phyloP scores from a whole-genome alignment of 1,139 yeast species.

The Spathaspora sp. region DNA sequence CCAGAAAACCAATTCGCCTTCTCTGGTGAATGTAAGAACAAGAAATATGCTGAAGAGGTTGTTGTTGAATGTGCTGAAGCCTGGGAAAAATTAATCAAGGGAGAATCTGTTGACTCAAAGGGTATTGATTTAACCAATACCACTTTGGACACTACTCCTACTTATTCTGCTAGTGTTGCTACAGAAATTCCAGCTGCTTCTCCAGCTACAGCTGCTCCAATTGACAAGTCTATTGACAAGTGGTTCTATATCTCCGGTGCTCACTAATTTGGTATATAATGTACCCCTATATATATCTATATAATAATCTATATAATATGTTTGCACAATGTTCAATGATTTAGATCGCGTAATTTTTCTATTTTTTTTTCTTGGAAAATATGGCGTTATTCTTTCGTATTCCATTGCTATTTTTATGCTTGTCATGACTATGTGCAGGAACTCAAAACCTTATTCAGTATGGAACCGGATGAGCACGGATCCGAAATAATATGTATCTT shows the following conservation, averaged over 20 bases:
- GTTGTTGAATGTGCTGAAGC: constrained; percentile 75
- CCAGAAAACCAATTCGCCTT: constrained; percentile 84
- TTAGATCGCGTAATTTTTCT: no score
- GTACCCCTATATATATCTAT: neutral
- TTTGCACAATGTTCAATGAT: no score
- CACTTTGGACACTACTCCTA: constrained; percentile 60
- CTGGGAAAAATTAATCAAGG: constrained; percentile 69
- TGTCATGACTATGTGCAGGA: no score
- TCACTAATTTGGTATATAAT: constrained; percentile 28
- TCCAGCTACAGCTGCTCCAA: constrained; percentile 82
- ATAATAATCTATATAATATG: neutral
- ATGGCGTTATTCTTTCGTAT: no score
- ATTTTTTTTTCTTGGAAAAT: no score
- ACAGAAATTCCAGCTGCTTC: constrained; percentile 65
- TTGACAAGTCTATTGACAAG: constrained; percentile 95
- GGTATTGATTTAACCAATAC: constrained; percentile 71
- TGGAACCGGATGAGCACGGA: no score
- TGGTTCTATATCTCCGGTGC: constrained; percentile 98
- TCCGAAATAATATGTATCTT: no score
- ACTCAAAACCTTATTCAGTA: no score
- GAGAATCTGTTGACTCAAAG: constrained; percentile 46
- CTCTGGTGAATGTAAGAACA: constrained; percentile 74
- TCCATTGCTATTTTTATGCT: no score
- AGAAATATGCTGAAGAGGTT: constrained; percentile 67
- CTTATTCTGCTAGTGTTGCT: constrained; percentile 49